Evolutionary conservation across 805 yeast species (phyloP).

Genomic region (Kodamaea laetipori): DNA sequence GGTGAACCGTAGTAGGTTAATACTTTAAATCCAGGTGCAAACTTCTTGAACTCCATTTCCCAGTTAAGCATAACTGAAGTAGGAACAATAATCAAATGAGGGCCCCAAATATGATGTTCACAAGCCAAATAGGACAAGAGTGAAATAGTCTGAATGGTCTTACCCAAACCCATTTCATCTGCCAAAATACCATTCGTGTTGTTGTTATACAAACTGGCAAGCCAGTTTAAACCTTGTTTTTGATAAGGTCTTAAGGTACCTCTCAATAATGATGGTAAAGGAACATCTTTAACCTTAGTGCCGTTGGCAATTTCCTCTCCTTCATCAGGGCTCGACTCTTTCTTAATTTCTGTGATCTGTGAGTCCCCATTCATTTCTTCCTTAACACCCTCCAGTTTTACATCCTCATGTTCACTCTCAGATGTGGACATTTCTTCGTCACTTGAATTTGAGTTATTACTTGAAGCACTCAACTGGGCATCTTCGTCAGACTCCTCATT

Average conservation of each 20-base stretch:
- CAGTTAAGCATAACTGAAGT: slow-evolving; percentile 96
- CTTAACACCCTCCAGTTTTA: slow-evolving; percentile 10
- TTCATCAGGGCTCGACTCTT: slow-evolving; percentile 16
- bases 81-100: slow-evolving; percentile 94
- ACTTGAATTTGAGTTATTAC: slow-evolving; percentile 12
- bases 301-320: slow-evolving; percentile 42
- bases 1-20: slow-evolving; percentile 96
- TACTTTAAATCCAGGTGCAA: slow-evolving; percentile 97
- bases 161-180: slow-evolving; percentile 98
- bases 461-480: slow-evolving; percentile 20
- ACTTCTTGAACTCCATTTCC: slow-evolving; percentile 99
- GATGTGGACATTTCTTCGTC: slow-evolving; percentile 11
- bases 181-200: slow-evolving; percentile 96
- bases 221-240: slow-evolving; percentile 95
- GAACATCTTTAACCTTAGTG: slow-evolving; percentile 59
- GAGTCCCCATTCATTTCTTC: slow-evolving; percentile 2
- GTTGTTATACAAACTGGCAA: slow-evolving; percentile 89
- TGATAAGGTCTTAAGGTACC: slow-evolving; percentile 90
- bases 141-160: slow-evolving; percentile 94
- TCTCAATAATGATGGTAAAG: slow-evolving; percentile 71
- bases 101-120: slow-evolving; percentile 95
- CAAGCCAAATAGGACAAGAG: slow-evolving; percentile 86
- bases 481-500: slow-evolving; percentile 18
- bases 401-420: slow-evolving; percentile 7
- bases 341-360: background rate